Base-by-base conservation (phyloP, 2,329 filamentous ascomycete species). In the Aureobasidium lini region DNA sequence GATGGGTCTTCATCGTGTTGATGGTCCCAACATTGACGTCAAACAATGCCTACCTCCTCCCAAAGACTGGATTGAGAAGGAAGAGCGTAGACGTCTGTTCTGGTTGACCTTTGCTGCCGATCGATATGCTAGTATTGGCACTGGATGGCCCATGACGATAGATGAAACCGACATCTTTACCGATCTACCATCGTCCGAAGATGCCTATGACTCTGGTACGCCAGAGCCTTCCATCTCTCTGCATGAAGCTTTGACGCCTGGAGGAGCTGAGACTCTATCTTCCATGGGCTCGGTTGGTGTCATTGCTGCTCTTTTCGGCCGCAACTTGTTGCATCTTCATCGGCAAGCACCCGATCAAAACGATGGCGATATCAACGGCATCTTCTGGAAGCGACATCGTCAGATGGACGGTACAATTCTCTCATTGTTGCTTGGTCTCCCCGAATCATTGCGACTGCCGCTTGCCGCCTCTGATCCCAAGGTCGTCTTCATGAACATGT, bases 51-150 rank as follows among this genome's bases (percentile, higher is more conserved):
- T 97, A 13, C 85, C 89, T 6, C 87, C 89, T 0, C 85, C 94
- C 2, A 87, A 87, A 68, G 94, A 99, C 72, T 96, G 91, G 91
- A 95, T 89, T 0, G 94, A 97, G 71, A 82, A 84, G 59, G 94
- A 97, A 75, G 94, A 99, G 71, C 81, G 94, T 65, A 82, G 94
- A 56, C 82, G 94, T 64, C 95, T 91, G 0, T 97, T 97, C 66
- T 99, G 94, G 94, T 87, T 94, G 84, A 84, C 88, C 3, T 97
- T 96, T 69, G 90, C 87, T 66, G 79, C 91, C 63, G 94, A 97
- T 69, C 84, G 94, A 56, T 97, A 96, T 73, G 89, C 91, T 6
- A 96, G 91, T 68, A 94, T 96, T 60, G 94, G 94, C 36, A 97
- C 94, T 2, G 94, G 94, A 6, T 97, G 94, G 94, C 94, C 94